Conservation (phyloP, 768 basidiomycete species). For the Fomitopsis pulvina region DNA sequence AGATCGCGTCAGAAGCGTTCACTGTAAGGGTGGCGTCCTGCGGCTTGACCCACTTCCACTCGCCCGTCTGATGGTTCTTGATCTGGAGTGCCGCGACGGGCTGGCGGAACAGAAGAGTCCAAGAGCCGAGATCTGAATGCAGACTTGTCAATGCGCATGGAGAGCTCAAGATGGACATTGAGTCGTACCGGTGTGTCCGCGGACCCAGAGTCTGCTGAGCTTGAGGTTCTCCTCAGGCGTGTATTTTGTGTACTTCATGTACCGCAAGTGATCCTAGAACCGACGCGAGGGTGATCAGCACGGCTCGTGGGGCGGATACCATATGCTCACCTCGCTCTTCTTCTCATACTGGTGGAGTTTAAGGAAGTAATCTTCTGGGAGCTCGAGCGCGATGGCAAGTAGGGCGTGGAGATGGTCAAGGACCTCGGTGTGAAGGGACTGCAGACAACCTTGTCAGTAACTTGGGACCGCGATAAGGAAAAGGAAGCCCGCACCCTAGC, state of each 20-base stretch:
- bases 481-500: conserved; percentile 23
- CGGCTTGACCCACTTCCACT: conserved; percentile 52
- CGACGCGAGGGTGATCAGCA: not conserved
- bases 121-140: conserved; percentile 35
- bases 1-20: conserved; percentile 43
- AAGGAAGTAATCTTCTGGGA: conserved; percentile 42
- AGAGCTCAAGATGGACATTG: not conserved
- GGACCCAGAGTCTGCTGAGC: conserved; percentile 28
- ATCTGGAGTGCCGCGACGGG: conserved; percentile 51
- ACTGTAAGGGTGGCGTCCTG: conserved; percentile 41
- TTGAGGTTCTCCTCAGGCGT: conserved; percentile 33
- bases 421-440: conserved; percentile 38
- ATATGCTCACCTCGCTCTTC: conserved; percentile 33
- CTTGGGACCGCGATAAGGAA: not conserved
- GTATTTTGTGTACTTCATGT: conserved; percentile 49
- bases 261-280: conserved; percentile 36
- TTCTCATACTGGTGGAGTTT: conserved; percentile 39
- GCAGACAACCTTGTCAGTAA: not conserved
- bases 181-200: conserved; percentile 34
- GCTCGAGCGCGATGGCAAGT: conserved; percentile 44
- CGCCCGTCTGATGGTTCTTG: conserved; percentile 35
- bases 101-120: conserved; percentile 49
- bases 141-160: not conserved
- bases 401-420: conserved; percentile 41
- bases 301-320: no score